These are phyloP conservation scores for Pseudogymnoascus sp. DNA, from an alignment of 2,329 filamentous ascomycete species.

Conservation along the genomic window DNA sequence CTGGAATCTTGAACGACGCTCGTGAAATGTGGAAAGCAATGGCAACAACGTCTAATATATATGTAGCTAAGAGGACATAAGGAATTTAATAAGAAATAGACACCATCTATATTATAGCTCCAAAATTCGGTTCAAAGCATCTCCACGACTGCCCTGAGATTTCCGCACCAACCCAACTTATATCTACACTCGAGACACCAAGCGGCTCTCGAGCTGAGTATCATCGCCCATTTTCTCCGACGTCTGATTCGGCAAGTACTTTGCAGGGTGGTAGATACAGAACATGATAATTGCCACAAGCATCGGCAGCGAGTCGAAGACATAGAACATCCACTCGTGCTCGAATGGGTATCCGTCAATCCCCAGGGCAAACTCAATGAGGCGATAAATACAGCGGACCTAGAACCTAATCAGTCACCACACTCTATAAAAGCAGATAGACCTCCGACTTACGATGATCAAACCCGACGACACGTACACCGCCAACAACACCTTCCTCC, in stretches of 20 bases:
- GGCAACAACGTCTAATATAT: not conserved
- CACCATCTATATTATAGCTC: not conserved
- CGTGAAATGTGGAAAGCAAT: not conserved
- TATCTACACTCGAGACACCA: not conserved
- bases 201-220: not conserved
- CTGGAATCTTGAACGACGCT: not conserved
- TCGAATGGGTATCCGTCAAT: conserved; percentile 41
- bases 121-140: not conserved
- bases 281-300: conserved; percentile 39
- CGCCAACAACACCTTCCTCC: conserved; percentile 33
- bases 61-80: not conserved
- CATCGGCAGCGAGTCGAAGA: conserved; percentile 43
- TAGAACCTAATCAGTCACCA: conserved; percentile 23
- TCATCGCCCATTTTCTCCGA: conserved; percentile 13
- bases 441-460: conserved; percentile 35
- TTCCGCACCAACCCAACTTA: not conserved
- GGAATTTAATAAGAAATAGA: conserved; percentile 1
- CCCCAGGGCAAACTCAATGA: conserved; percentile 44
- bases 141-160: not conserved
- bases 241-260: conserved; percentile 25
- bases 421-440: not conserved
- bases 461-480: conserved; percentile 37
- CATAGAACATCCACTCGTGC: conserved; percentile 46
- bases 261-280: conserved; percentile 40
- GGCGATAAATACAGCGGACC: conserved; percentile 44